A percentile compares a stretch with the other conserved stretches of the same genome.
These are phyloP conservation scores for Avena atlantica DNA, from an alignment of 176 grass and related monocot species.

Conservation along the genomic window DNA sequence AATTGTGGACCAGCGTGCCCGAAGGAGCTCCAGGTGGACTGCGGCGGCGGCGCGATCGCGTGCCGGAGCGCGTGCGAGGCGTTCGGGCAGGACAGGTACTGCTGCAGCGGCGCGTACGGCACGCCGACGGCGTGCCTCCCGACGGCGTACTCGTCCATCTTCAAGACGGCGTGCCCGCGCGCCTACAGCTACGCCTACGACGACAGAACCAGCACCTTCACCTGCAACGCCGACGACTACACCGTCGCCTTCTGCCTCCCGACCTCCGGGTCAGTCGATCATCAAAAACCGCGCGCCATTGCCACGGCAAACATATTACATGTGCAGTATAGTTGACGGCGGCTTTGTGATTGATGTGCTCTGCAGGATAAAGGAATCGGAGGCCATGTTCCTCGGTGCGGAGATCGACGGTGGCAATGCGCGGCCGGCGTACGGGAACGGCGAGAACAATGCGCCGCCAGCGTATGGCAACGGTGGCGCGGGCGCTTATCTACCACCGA, in stretches of 20 bases:
- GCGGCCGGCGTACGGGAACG: conserved; percentile 10
- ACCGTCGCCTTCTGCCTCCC: conserved; percentile 81
- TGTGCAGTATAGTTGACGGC: not conserved
- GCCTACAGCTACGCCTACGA: conserved; percentile 98
- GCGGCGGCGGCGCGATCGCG: conserved; percentile 63
- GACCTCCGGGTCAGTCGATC: conserved; percentile 32
- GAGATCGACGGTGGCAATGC: conserved; percentile 13
- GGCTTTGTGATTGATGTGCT: not conserved
- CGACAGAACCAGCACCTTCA: conserved; percentile 87
- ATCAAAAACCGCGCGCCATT: not conserved
- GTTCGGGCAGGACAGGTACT: conserved; percentile 84
- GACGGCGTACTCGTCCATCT: conserved; percentile 75
- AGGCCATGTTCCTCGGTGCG: conserved; percentile 51
- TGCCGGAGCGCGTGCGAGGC: conserved; percentile 88
- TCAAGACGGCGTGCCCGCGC: conserved; percentile 90
- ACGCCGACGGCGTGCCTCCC: conserved; percentile 70
- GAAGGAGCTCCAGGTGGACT: conserved; percentile 66
- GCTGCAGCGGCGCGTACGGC: conserved; percentile 77
- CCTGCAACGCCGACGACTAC: conserved; percentile 81
- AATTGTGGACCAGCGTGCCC: conserved; percentile 54
- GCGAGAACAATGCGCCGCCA: conserved; percentile 2
- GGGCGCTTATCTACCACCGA: not conserved
- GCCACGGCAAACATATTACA: not conserved
- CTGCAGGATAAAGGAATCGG: conserved; percentile 58
- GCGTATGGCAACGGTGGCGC: not conserved